Base-by-base conservation (phyloP, 1,139 yeast genomes). In the Magnusiomyces suaveolens region DNA sequence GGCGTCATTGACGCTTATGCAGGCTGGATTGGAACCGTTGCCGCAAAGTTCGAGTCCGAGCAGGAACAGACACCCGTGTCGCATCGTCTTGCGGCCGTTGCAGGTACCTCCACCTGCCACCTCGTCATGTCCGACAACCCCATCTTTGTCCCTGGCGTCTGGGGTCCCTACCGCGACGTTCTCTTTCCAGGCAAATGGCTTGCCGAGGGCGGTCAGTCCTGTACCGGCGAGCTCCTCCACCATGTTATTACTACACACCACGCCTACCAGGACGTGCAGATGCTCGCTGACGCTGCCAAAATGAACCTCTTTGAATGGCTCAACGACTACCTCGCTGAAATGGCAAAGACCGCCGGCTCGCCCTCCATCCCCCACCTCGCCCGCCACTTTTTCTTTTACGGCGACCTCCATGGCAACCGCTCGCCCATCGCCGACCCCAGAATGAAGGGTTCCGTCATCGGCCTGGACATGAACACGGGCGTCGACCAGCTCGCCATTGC, bases 181-280 rank as follows among this genome's bases (percentile, higher is more conserved):
- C 77, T 92, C 75, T 87, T 94, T 21, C 86, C 87, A 41, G 89
- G 83, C 14, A 84, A 78, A 65, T 92, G 97, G 97, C 77, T 89
- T 63, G 96, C 97, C n/a, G 98, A 92, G 72, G 98, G 98, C 65
- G 98, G 98, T 21, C 98, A 92, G 71, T 85, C 95, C 23, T 86
- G 96, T 66, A 92, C 98, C 1, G 98, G 98, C 61, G 96, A 95
- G 41, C 77, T 92, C 52, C 77, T 92, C 62, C 94, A 92, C 2
- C 96, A 88, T 69, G 94, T 90, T n/a, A 72, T 92, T 59, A 77
- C 88, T 3, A 83, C 86, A 20, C 98, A 92, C 66, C 97, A 97
- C 0, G 95, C 97, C 0, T 82, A 82, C 62, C 74, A 80, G 10
- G 87, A 86, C 64, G 56, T 54, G 16, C 39, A 52, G 12, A 50